These are phyloP conservation scores for Pittosporum tobira DNA, from an alignment of 129 eudicot genomes.

Conservation along the genomic window DNA sequence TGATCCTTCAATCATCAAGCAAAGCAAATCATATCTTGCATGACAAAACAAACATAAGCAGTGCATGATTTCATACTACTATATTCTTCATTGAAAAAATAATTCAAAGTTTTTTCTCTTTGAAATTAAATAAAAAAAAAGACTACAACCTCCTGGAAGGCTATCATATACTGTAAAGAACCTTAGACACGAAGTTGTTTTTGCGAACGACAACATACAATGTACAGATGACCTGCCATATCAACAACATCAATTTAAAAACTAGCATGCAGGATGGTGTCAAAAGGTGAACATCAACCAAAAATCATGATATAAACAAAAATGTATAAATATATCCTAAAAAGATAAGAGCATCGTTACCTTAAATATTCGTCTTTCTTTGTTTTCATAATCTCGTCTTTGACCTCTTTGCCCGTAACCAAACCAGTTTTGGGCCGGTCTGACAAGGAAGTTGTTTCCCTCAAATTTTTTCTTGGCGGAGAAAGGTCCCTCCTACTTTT, in stretches of 20 bases:
- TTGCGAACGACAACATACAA: too few species aligned
- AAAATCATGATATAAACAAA: neutral
- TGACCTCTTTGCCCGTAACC: slow-evolving; percentile 74
- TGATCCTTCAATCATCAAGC: too few species aligned
- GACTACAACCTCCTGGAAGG: too few species aligned
- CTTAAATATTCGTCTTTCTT: slow-evolving; percentile 67
- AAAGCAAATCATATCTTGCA: too few species aligned
- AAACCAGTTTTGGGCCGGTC: slow-evolving; percentile 66
- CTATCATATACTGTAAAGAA: too few species aligned
- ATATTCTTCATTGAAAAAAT: too few species aligned
- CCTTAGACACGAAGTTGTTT: too few species aligned
- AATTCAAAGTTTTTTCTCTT: too few species aligned
- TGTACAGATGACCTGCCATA: too few species aligned
- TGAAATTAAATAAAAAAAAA: too few species aligned
- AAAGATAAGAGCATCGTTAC: slow-evolving; percentile 21
- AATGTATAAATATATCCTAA: neutral
- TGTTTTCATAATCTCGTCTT: slow-evolving; percentile 56
- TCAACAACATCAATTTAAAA: neutral
- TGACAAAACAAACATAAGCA: too few species aligned
- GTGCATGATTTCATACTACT: too few species aligned
- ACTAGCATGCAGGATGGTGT: neutral
- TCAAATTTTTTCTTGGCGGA: slow-evolving; percentile 53
- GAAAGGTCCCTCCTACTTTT: slow-evolving; percentile 45
- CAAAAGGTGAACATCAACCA: neutral
- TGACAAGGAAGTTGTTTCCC: slow-evolving; percentile 18